Percentiles rank a stretch among this genome's conserved stretches.
These are phyloP conservation scores for Lipomyces anomalus DNA, from an alignment of 805 yeast species.

Conservation along the genomic window DNA sequence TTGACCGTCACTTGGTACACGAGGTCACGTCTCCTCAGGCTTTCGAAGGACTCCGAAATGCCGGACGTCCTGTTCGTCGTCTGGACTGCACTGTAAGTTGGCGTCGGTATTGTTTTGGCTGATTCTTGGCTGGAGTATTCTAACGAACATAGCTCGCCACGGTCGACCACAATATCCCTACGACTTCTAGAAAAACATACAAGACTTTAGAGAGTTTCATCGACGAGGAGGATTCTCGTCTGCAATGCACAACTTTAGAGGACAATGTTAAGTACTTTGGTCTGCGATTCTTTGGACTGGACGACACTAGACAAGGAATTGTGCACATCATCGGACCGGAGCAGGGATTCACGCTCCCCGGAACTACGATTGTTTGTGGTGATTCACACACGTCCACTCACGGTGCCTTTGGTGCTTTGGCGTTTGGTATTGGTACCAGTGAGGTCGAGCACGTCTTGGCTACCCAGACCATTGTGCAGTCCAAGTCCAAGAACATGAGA, in stretches of 20 bases:
- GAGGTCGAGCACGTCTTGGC: slow-evolving; percentile 99
- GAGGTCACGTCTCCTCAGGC: slow-evolving; percentile 99
- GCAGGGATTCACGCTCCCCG: slow-evolving; percentile 97
- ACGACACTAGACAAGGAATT: slow-evolving; percentile 92
- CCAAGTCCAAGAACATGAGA: slow-evolving; percentile 94
- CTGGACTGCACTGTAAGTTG: slow-evolving; percentile 32
- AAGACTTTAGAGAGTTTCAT: slow-evolving; percentile 73
- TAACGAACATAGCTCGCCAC: slow-evolving; percentile 25
- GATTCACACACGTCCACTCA: slow-evolving; percentile 98
- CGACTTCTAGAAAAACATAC: slow-evolving; percentile 74
- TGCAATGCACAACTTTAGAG: slow-evolving; percentile 89
- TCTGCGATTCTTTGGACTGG: slow-evolving; percentile 90
- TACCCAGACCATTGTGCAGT: slow-evolving; percentile 91
- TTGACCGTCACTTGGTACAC: slow-evolving; percentile 95
- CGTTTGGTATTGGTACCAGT: slow-evolving; percentile 98
- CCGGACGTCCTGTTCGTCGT: slow-evolving; percentile 86
- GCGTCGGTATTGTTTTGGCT: neutral
- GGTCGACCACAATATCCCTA: slow-evolving; percentile 75
- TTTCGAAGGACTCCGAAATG: slow-evolving; percentile 86
- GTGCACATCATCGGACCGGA: slow-evolving; percentile 99
- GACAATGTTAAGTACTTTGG: slow-evolving; percentile 86
- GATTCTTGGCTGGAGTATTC: neutral
- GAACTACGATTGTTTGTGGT: slow-evolving; percentile 98
- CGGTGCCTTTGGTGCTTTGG: slow-evolving; percentile 96
- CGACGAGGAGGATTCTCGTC: slow-evolving; percentile 81